Evolutionary conservation across 2,329 filamentous ascomycete species (phyloP).

Genomic region (Polychaeton citri): DNA sequence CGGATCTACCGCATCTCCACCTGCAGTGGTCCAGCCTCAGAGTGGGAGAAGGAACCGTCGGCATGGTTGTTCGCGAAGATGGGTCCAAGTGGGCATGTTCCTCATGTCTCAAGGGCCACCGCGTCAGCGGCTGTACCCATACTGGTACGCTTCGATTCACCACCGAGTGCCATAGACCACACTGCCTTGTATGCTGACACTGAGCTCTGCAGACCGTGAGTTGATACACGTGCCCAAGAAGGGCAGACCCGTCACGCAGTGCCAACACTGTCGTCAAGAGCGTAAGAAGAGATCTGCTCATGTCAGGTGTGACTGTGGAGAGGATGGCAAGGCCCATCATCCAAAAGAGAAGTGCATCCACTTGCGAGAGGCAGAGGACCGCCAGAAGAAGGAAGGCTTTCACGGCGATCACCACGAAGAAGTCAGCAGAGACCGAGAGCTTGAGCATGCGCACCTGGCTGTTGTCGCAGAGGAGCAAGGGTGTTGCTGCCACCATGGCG

Average conservation of each 20-base stretch:
- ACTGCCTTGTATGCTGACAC: too few relatives aligned
- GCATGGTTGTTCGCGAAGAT: conserved; percentile 32
- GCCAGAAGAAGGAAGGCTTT: conserved; percentile 15
- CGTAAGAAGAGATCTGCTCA: conserved; percentile 93
- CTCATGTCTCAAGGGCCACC: conserved; percentile 94
- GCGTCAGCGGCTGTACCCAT: conserved; percentile 97
- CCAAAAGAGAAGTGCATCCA: conserved; percentile 33
- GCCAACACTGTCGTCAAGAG: conserved; percentile 87
- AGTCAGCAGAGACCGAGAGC: conserved; percentile 10
- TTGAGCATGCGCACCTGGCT: too few relatives aligned
- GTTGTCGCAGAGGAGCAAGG: conserved; percentile 25
- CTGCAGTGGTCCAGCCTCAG: background rate
- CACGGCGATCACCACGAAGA: conserved; percentile 10
- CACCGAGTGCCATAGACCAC: too few relatives aligned
- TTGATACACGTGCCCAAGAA: conserved; percentile 95
- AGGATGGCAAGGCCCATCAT: conserved; percentile 56
- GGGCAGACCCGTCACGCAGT: conserved; percentile 94
- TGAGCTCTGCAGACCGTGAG: conserved; percentile 60
- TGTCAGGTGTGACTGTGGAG: conserved; percentile 91
- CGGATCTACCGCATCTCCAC: too few relatives aligned
- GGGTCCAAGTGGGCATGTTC: conserved; percentile 97
- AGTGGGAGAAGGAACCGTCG: background rate
- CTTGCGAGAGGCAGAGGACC: conserved; percentile 23
- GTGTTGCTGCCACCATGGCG: conserved; percentile 44
- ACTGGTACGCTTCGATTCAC: conserved; percentile 74